Evolutionary conservation across 2,329 filamentous ascomycete genomes (phyloP).

Genomic region (Dissoconium aciculare): DNA sequence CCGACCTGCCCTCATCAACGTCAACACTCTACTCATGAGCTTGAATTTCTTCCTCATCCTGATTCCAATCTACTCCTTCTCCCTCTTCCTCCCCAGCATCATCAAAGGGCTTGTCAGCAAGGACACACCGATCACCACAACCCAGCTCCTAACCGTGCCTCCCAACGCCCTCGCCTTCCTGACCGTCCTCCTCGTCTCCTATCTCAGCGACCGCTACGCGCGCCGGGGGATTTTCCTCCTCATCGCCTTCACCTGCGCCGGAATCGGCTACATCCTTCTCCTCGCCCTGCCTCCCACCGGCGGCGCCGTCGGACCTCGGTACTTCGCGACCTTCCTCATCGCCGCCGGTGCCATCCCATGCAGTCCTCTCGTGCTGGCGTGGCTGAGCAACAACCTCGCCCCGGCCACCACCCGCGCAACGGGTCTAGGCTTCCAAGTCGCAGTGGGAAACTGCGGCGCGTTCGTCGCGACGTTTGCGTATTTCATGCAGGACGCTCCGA

Average conservation of each 20-base stretch:
- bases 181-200: conserved; percentile 15
- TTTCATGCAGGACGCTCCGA: conserved; percentile 28
- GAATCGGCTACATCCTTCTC: conserved; percentile 29
- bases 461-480: conserved; percentile 34
- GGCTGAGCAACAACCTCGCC: conserved; percentile 32
- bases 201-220: conserved; percentile 19
- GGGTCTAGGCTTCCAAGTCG: conserved; percentile 29
- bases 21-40: conserved; percentile 22
- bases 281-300: conserved; percentile 20
- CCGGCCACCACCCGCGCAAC: conserved; percentile 32
- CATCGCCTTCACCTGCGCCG: conserved; percentile 15
- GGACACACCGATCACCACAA: conserved; percentile 25
- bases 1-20: conserved; percentile 20
- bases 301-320: conserved; percentile 23
- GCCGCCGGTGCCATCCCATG: conserved; percentile 22
- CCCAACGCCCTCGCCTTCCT: conserved; percentile 24
- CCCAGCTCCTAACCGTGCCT: conserved; percentile 27
- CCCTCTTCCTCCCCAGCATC: conserved; percentile 34
- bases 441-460: conserved; percentile 28
- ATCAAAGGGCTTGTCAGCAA: conserved; percentile 30
- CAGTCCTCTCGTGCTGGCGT: conserved; percentile 22
- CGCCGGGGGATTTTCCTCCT: conserved; percentile 23
- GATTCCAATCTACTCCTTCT: conserved; percentile 29
- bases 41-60: conserved; percentile 24
- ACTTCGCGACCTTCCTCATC: conserved; percentile 29